phyloP scores from a whole-genome alignment of 2,329 filamentous ascomycete genomes.

The Colletotrichum incanum region DNA sequence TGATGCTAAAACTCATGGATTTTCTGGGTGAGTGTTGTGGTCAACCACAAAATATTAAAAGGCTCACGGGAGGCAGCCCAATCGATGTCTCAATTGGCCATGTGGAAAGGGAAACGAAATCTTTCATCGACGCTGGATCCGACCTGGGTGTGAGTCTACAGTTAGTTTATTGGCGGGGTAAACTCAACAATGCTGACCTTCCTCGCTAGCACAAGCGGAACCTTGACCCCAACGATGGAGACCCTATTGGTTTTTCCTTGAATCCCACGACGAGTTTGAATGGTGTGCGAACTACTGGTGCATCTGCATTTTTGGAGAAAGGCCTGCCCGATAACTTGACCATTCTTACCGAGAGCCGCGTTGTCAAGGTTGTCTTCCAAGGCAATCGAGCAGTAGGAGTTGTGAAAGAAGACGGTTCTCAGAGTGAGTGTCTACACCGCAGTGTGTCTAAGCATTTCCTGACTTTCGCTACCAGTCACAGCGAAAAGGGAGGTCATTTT shows the following conservation, averaged over 20 bases:
- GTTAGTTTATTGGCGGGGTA: neutral
- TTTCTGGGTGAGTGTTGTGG: conserved; percentile 11
- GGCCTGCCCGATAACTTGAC: conserved; percentile 77
- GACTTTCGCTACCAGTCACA: neutral
- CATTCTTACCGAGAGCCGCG: conserved; percentile 89
- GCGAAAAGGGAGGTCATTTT: conserved; percentile 78
- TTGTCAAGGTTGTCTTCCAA: conserved; percentile 82
- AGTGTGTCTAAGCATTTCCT: accelerated
- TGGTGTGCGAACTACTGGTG: conserved; percentile 23
- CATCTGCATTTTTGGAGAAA: conserved; percentile 27
- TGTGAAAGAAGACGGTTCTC: conserved; percentile 20
- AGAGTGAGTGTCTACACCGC: neutral
- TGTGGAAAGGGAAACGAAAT: conserved; percentile 28
- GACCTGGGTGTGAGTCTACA: conserved; percentile 21
- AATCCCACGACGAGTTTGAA: conserved; percentile 19
- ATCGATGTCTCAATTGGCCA: conserved; percentile 32
- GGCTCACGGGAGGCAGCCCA: neutral
- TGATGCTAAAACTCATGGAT: conserved; percentile 17
- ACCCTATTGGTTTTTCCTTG: conserved; percentile 28
- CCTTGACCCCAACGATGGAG: conserved; percentile 25
- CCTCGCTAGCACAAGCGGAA: conserved; percentile 17
- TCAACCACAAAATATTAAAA: no score
- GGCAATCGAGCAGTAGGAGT: conserved; percentile 77
- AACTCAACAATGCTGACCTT: neutral
- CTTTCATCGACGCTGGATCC: conserved; percentile 30